Conservation (phyloP, 2,329 filamentous ascomycete species). For the Ploettnerulaceae sp. region DNA sequence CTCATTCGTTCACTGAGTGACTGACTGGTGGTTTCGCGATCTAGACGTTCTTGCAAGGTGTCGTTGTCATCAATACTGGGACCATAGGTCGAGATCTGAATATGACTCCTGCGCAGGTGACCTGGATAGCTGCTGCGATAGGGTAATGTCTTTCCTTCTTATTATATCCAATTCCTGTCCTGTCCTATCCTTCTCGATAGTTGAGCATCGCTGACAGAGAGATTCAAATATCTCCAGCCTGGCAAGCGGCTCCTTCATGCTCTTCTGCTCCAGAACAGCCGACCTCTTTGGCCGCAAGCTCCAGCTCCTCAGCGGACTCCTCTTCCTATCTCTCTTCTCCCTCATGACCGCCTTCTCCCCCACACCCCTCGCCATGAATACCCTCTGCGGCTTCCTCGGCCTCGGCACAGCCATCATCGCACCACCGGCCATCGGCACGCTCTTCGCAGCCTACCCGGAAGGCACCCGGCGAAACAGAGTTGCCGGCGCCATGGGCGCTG, state of each 20-base stretch:
- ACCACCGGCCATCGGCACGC: constrained; percentile 58
- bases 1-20: background rate
- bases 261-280: constrained; percentile 61
- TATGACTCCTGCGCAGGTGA: constrained; percentile 62
- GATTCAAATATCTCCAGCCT: constrained; percentile 38
- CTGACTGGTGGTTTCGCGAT: background rate
- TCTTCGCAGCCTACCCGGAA: constrained; percentile 58
- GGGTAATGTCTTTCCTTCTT: constrained; percentile 36
- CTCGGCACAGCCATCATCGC: constrained; percentile 60
- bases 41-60: constrained; percentile 51
- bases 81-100: constrained; percentile 13
- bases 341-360: constrained; percentile 56
- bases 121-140: constrained; percentile 61
- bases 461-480: constrained; percentile 56
- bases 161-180: background rate
- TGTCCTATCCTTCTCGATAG: background rate
- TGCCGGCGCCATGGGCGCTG: constrained; percentile 54
- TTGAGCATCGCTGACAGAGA: too few species aligned
- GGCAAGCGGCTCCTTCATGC: constrained; percentile 58
- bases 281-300: constrained; percentile 61
- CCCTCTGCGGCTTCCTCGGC: constrained; percentile 60
- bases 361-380: constrained; percentile 53
- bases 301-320: constrained; percentile 56
- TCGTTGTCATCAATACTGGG: constrained; percentile 49
- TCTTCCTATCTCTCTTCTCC: constrained; percentile 51